phyloP scores from a whole-genome alignment of 2,329 filamentous ascomycete genomes.

The Stachybotrys elegans region DNA sequence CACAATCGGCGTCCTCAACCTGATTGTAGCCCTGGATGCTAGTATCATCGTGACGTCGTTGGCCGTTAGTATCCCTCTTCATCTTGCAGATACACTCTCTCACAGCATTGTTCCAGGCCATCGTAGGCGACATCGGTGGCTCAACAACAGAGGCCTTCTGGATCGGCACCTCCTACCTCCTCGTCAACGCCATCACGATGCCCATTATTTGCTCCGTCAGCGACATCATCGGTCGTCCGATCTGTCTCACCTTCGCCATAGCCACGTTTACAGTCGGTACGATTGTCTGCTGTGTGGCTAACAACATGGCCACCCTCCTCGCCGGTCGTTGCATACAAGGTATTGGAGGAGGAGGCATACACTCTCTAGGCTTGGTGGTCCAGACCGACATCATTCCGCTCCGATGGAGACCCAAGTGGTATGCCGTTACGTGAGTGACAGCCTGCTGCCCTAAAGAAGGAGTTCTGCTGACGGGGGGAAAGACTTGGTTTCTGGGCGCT shows the following conservation, averaged over 20 bases:
- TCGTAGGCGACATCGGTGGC: neutral
- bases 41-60: too few relatives aligned
- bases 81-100: too few relatives aligned
- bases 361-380: neutral
- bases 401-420: neutral
- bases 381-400: neutral
- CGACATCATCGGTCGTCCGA: neutral
- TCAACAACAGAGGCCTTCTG: neutral
- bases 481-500: neutral
- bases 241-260: neutral
- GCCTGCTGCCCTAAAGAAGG: too few relatives aligned
- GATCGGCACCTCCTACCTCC: neutral
- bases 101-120: neutral
- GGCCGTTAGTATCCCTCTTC: too few relatives aligned
- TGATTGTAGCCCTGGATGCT: too few relatives aligned
- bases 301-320: neutral
- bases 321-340: neutral
- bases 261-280: neutral
- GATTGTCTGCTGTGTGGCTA: neutral
- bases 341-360: neutral
- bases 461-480: too few relatives aligned
- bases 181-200: neutral
- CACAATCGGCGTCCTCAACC: too few relatives aligned
- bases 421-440: too few relatives aligned
- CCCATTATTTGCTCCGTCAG: neutral